Evolutionary conservation across 108 stramenopile genomes (phyloP), one percentile per base, ranked within the genome.

Genomic region (Conticribra guillardii): DNA sequence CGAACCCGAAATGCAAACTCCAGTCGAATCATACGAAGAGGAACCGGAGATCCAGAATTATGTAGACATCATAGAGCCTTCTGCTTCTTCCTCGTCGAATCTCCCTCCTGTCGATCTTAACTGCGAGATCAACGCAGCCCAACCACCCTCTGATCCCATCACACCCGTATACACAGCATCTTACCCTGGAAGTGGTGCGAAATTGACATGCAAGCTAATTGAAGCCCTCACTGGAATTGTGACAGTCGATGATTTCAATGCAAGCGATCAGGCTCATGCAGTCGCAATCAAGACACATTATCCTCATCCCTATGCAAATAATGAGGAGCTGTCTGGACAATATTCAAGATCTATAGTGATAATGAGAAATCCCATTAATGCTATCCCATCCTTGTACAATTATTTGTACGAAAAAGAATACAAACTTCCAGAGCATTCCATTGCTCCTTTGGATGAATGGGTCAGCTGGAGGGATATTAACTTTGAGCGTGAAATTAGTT

Each of bases 141-240:
- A 41, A 41, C 5, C 37, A 9, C 11, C 37, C 11, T 41, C 37
- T 9, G 37, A 9, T 41, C 37, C 37, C 37, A 41, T 41, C 37
- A 41, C 37, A 5, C 37, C 37, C 5, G 11, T 41, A 9, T 41
- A 41, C 37, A 11, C 37, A 61, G 48, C 70, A 19, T 62, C 60
- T 3, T 71, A 58, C 37, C 70, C 70, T n/a, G 70, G 70, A 52
- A 61, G 59, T 19, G 70, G 70, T 23, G 70, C 56, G 2, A 71
- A 71, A 34, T 15, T 71, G 16, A 33, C 56, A 41, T 52, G 47
- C 44, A 57, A 63, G 18, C 14, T 58, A 17, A 62, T 71, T 11
- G 15, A 32, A 18, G 56, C 34, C 2, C 14, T 71, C 1, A 62
- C 70, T 18, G 70, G 70, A 14, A 53, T 71, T 33, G n/a, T 28